Conservation (phyloP, 2,329 filamentous ascomycete genomes). For the Bipolaris bicolor region DNA sequence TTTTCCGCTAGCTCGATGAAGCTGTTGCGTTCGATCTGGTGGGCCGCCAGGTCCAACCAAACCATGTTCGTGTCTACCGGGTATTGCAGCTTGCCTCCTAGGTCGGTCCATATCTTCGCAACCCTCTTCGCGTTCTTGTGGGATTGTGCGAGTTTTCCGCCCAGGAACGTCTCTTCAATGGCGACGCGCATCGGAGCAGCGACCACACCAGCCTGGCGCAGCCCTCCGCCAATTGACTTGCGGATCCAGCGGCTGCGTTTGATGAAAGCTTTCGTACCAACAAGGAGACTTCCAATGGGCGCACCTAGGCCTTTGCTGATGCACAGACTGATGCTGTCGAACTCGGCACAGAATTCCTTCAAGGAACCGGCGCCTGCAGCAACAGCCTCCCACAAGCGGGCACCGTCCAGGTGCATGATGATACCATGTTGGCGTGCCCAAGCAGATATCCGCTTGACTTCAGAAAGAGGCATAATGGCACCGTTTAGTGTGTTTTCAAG, state of each 20-base stretch:
- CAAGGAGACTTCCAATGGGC: conserved; percentile 77
- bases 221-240: conserved; percentile 80
- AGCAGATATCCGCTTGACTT: conserved; percentile 70
- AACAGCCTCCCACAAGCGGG: conserved; percentile 81
- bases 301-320: conserved; percentile 85
- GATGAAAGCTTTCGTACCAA: conserved; percentile 64
- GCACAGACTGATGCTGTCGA: conserved; percentile 78
- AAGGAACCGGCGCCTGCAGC: conserved; percentile 71
- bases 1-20: conserved; percentile 62
- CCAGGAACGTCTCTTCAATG: conserved; percentile 78
- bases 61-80: conserved; percentile 92
- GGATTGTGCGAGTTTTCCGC: conserved; percentile 65
- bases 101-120: conserved; percentile 68
- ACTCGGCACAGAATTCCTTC: conserved; percentile 69
- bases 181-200: conserved; percentile 77
- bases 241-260: conserved; percentile 75
- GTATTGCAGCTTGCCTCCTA: conserved; percentile 71
- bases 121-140: conserved; percentile 69
- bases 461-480: conserved; percentile 75
- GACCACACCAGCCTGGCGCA: conserved; percentile 77
- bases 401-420: conserved; percentile 78
- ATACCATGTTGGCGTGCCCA: conserved; percentile 70
- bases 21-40: conserved; percentile 59
- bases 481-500: conserved; percentile 87
- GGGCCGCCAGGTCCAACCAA: conserved; percentile 75